Evolutionary conservation across 2,329 filamentous ascomycete genomes (phyloP).

Genomic region (Hypoxylon sp.): DNA sequence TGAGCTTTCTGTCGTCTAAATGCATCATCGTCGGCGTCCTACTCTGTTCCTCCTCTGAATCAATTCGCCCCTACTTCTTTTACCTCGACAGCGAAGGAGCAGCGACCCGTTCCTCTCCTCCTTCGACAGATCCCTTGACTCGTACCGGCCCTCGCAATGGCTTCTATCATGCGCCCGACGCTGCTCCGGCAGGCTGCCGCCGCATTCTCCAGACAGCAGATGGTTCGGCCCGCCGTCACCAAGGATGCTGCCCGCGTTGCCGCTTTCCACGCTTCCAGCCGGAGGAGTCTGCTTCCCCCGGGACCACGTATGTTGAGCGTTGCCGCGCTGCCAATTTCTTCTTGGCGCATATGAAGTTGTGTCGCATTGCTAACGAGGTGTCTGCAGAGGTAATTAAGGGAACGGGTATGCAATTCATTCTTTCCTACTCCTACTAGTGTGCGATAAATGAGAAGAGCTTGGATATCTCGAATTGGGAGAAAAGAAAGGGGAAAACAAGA

Average conservation of each 20-base stretch:
- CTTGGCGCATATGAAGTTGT: constrained; percentile 1
- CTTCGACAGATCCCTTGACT: no score
- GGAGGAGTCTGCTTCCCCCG: constrained; percentile 79
- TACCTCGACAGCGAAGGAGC: neutral
- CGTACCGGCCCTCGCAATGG: constrained; percentile 55
- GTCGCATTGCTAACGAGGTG: constrained; percentile 54
- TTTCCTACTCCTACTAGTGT: neutral
- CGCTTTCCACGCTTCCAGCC: constrained; percentile 85
- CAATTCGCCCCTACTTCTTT: neutral
- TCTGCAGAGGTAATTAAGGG: constrained; percentile 75
- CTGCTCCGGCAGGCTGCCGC: constrained; percentile 63
- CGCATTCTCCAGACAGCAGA: constrained; percentile 45
- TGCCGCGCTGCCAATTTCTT: constrained; percentile 7
- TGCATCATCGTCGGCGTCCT: constrained; percentile 44
- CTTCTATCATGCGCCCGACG: constrained; percentile 62
- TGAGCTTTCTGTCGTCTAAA: constrained; percentile 9
- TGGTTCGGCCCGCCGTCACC: constrained; percentile 42
- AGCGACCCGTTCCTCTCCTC: no score
- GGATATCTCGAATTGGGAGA: neutral
- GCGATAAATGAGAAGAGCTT: neutral
- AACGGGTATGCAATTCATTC: constrained; percentile 63
- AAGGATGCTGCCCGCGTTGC: constrained; percentile 64
- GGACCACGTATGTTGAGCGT: constrained; percentile 74
- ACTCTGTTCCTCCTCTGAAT: constrained; percentile 16
- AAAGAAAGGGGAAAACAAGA: neutral